Conservation (phyloP, 257 asterid species). For the Mentha longifolia region DNA sequence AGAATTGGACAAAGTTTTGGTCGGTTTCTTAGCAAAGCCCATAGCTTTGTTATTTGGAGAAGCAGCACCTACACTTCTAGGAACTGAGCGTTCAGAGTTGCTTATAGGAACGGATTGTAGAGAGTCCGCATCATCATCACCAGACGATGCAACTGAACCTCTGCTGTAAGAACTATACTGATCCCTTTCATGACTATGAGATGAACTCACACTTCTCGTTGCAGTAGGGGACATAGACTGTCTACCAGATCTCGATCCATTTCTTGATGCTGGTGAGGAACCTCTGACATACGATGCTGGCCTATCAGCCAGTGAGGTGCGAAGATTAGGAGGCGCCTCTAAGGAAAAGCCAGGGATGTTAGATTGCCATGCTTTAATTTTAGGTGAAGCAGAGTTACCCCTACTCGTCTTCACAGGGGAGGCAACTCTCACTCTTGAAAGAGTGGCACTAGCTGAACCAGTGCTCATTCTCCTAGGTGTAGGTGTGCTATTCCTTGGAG, state of each 20-base stretch:
- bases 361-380: conserved; percentile 78
- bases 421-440: conserved; percentile 69
- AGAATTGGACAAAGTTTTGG: conserved; percentile 62
- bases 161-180: conserved; percentile 69
- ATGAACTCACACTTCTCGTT: conserved; percentile 79
- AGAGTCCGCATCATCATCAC: conserved; percentile 87
- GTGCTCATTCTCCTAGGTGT: conserved; percentile 82
- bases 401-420: conserved; percentile 78
- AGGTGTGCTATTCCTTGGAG: conserved; percentile 67
- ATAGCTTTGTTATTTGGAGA: conserved; percentile 51
- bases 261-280: conserved; percentile 94
- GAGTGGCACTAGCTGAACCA: conserved; percentile 53
- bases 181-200: conserved; percentile 78
- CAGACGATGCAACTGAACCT: conserved; percentile 91
- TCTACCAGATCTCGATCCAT: conserved; percentile 73
- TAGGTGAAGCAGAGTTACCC: conserved; percentile 90
- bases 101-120: conserved; percentile 63
- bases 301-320: conserved; percentile 92
- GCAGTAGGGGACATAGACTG: conserved; percentile 95
- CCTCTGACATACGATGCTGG: conserved; percentile 94
- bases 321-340: conserved; percentile 96
- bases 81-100: conserved; percentile 58
- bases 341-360: conserved; percentile 84
- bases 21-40: conserved; percentile 67
- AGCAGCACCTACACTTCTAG: conserved; percentile 54